Conservation (phyloP, 2,329 filamentous ascomycete species). For the Neofusicoccum ribis region DNA sequence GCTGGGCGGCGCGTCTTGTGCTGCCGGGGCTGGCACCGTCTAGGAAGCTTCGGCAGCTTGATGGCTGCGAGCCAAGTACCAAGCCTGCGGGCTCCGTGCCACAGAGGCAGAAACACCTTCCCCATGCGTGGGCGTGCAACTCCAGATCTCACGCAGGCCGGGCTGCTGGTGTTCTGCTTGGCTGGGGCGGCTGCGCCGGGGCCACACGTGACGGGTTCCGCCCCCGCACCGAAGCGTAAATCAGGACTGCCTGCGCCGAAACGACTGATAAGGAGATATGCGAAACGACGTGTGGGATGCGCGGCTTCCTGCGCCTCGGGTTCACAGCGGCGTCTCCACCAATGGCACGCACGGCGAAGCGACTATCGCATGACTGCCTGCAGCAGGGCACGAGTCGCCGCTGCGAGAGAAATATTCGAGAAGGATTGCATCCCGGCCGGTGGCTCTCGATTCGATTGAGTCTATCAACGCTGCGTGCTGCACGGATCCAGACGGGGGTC, state of each 20-base stretch:
- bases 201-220: background rate
- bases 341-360: background rate
- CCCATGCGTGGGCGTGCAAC: background rate
- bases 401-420: background rate
- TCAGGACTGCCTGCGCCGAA: background rate
- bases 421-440: background rate
- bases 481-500: background rate
- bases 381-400: background rate
- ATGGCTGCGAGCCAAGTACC: slow-evolving; percentile 9
- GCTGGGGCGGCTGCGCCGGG: background rate
- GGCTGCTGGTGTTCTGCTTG: background rate
- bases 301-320: slow-evolving; percentile 1
- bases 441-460: background rate
- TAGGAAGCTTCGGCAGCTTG: slow-evolving; percentile 10
- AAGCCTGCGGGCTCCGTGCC: background rate
- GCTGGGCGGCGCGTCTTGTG: slow-evolving; percentile 4
- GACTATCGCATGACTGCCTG: background rate
- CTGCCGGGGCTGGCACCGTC: background rate
- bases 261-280: slow-evolving; percentile 8
- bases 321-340: background rate
- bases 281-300: background rate
- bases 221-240: background rate
- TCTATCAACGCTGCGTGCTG: background rate
- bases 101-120: slow-evolving; percentile 3
- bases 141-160: background rate